phyloP scores from a whole-genome alignment of 805 yeast species.

The Zygotorulaspora florentina region DNA sequence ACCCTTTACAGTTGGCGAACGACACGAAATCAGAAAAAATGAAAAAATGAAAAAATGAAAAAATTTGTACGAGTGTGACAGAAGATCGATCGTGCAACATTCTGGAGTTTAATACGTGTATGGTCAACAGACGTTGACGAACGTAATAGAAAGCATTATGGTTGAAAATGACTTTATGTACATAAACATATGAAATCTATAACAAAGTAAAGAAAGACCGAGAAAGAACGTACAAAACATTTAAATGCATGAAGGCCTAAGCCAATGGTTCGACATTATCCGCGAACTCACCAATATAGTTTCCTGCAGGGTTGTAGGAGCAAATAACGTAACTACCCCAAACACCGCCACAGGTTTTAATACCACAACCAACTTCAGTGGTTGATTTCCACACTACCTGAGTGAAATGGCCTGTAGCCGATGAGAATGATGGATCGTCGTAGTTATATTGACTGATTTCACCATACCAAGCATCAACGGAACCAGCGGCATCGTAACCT shows the following conservation, averaged over 20 bases:
- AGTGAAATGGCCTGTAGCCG: conserved; percentile 72
- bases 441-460: conserved; percentile 57
- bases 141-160: background rate
- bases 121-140: background rate
- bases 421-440: conserved; percentile 44
- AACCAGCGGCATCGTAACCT: conserved; percentile 52
- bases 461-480: conserved; percentile 75
- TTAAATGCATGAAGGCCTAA: background rate
- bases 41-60: background rate
- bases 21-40: background rate
- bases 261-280: conserved; percentile 27
- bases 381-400: conserved; percentile 76
- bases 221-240: background rate
- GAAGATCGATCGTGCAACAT: too few species aligned
- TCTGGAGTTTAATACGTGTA: background rate
- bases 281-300: conserved; percentile 50
- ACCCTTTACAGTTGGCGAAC: background rate
- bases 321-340: conserved; percentile 67
- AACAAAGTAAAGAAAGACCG: background rate
- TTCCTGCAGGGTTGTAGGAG: conserved; percentile 74
- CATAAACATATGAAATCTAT: background rate
- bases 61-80: too few species aligned
- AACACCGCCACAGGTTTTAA: conserved; percentile 52
- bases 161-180: background rate
- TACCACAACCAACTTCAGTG: conserved; percentile 71